phyloP scores from a whole-genome alignment of 371 early-diverging fungal species.

The Lichtheimia ornata region DNA sequence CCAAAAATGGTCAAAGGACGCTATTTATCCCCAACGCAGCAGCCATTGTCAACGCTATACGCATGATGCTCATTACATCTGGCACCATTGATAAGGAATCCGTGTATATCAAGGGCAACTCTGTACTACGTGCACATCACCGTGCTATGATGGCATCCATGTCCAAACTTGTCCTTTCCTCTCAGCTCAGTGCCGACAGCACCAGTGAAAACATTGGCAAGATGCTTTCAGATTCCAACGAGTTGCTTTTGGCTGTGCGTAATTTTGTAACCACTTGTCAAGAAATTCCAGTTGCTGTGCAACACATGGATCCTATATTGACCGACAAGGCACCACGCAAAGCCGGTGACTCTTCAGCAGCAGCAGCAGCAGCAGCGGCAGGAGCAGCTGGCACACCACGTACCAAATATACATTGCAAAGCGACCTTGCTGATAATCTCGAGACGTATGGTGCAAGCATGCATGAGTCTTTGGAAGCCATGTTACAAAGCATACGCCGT shows the following conservation, averaged over 20 bases:
- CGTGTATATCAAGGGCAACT: constrained; percentile 60
- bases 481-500: constrained; percentile 20
- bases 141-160: constrained; percentile 78
- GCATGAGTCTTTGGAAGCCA: constrained; percentile 39
- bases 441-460: constrained; percentile 39
- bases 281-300: constrained; percentile 61
- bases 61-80: constrained; percentile 81
- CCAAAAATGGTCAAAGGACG: constrained; percentile 43
- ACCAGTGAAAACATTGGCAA: constrained; percentile 27
- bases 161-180: constrained; percentile 80
- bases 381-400: not conserved
- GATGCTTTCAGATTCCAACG: constrained; percentile 41
- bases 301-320: constrained; percentile 48
- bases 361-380: not conserved
- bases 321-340: constrained; percentile 1
- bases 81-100: constrained; percentile 75
- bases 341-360: not conserved
- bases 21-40: constrained; percentile 54
- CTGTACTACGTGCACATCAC: constrained; percentile 72
- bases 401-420: constrained; percentile 24
- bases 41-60: constrained; percentile 74
- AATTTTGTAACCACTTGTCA: constrained; percentile 81
- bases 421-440: constrained; percentile 32
- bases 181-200: constrained; percentile 79
- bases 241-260: constrained; percentile 73